Percentiles rank a stretch among this genome's conserved stretches.
Evolutionary conservation across 495 filamentous ascomycete genomes (phyloP).

Genomic region (Aspergillus hancockii): DNA sequence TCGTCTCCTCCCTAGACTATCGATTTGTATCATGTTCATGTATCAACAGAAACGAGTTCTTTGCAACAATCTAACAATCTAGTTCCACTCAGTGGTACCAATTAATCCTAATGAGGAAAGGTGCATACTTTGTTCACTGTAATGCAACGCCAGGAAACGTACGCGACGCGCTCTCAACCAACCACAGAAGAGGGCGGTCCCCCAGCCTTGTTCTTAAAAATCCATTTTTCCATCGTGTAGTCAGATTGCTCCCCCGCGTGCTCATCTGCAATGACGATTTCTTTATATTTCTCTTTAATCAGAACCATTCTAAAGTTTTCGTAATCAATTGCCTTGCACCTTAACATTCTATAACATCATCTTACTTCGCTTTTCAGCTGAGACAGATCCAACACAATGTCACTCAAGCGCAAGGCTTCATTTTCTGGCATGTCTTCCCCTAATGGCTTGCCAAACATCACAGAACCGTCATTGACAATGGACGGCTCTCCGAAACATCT

Average conservation of each 20-base stretch:
- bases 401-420: constrained; percentile 55
- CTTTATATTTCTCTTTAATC: not conserved
- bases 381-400: constrained; percentile 30
- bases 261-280: not conserved
- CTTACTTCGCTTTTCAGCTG: not conserved
- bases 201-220: constrained; percentile 5
- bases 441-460: constrained; percentile 29
- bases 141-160: constrained; percentile 12
- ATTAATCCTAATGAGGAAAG: constrained; percentile 25
- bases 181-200: constrained; percentile 14
- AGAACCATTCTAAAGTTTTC: not conserved
- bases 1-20: too few species aligned
- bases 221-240: not conserved
- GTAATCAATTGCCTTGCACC: not conserved
- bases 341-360: not conserved
- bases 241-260: not conserved
- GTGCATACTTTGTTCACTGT: constrained; percentile 18
- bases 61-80: not conserved
- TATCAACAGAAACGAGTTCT: too few species aligned
- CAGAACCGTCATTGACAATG: constrained; percentile 22
- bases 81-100: constrained; percentile 10
- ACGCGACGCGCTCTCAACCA: constrained; percentile 7
- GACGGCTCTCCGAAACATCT: constrained; percentile 41
- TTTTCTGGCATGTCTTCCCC: constrained; percentile 36
- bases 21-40: too few species aligned